Evolutionary conservation across 257 asterid species (phyloP).

Genomic region (Eucommia ulmoides): DNA sequence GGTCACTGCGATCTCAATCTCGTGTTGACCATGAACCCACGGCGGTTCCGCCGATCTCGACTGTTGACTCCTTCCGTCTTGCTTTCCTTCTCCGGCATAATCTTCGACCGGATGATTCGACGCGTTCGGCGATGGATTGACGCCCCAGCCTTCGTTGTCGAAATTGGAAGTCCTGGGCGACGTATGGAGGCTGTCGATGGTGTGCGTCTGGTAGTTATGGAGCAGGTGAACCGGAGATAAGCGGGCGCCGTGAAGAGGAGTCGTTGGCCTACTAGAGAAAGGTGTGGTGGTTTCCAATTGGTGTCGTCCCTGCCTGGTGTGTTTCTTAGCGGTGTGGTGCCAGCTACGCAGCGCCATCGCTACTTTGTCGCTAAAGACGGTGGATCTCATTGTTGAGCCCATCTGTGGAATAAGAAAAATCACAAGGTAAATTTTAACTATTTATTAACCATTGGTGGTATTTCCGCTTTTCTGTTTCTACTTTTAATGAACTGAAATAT

Average conservation of each 20-base stretch:
- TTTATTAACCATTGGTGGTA: too few relatives aligned
- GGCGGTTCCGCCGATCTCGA: neutral
- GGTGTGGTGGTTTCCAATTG: neutral
- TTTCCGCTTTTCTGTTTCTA: neutral
- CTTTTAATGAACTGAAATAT: neutral
- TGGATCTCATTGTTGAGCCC: slow-evolving; percentile 13
- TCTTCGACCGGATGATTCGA: neutral
- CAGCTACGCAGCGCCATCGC: slow-evolving; percentile 8
- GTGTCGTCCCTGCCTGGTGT: slow-evolving; percentile 3
- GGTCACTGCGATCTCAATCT: neutral
- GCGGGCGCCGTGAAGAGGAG: slow-evolving; percentile 6
- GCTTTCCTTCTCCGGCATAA: neutral
- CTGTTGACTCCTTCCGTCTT: neutral
- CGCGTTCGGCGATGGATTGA: neutral
- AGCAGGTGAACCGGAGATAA: neutral
- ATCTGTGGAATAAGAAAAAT: slow-evolving; percentile 2
- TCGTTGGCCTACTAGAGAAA: slow-evolving; percentile 10
- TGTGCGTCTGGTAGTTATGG: neutral
- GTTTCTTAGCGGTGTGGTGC: slow-evolving; percentile 6
- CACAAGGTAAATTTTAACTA: too few relatives aligned
- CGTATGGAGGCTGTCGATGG: slow-evolving; percentile 9
- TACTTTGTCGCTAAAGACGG: slow-evolving; percentile 12
- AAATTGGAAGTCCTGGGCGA: slow-evolving; percentile 10
- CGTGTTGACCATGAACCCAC: neutral
- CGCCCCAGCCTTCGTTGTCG: slow-evolving; percentile 11